Evolutionary conservation across 331 rosid species (phyloP).

Genomic region (Cydonia oblonga): DNA sequence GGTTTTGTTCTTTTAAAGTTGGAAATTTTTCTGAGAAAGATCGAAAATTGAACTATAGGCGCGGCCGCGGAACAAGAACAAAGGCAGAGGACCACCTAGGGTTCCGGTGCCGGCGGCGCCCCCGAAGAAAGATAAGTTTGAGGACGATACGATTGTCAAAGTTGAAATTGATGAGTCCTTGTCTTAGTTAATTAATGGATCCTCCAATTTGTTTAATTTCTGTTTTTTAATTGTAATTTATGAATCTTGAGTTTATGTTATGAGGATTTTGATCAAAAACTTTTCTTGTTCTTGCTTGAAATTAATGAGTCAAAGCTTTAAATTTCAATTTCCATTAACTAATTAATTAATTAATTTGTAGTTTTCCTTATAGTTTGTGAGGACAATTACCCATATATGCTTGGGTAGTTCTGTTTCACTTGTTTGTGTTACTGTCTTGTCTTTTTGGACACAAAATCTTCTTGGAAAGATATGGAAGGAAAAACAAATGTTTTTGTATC

Average conservation of each 20-base stretch:
- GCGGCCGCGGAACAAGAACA: conserved; percentile 48
- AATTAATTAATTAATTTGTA: not conserved
- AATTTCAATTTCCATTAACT: not conserved
- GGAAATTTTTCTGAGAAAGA: too few species aligned
- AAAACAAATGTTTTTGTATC: not conserved
- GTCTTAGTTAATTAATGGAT: not conserved
- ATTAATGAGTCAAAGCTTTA: not conserved
- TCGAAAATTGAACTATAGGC: conserved; percentile 8
- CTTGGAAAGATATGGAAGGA: not conserved
- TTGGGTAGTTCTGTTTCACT: too few species aligned
- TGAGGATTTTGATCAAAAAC: not conserved
- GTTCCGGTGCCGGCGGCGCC: conserved; percentile 29
- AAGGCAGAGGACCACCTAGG: conserved; percentile 61
- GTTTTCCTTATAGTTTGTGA: not conserved
- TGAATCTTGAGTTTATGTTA: not conserved
- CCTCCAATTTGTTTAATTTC: not conserved
- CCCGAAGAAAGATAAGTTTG: conserved; percentile 37
- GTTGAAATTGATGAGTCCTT: conserved; percentile 41
- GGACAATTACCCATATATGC: not conserved
- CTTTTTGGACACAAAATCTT: not conserved
- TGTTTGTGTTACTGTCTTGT: not conserved
- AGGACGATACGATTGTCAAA: conserved; percentile 24
- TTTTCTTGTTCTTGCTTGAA: not conserved
- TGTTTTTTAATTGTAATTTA: not conserved
- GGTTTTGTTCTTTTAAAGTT: not conserved